These are phyloP conservation scores for Parvularia atlantis DNA, from an alignment of 78 protist genomes.

Conservation along the genomic window DNA sequence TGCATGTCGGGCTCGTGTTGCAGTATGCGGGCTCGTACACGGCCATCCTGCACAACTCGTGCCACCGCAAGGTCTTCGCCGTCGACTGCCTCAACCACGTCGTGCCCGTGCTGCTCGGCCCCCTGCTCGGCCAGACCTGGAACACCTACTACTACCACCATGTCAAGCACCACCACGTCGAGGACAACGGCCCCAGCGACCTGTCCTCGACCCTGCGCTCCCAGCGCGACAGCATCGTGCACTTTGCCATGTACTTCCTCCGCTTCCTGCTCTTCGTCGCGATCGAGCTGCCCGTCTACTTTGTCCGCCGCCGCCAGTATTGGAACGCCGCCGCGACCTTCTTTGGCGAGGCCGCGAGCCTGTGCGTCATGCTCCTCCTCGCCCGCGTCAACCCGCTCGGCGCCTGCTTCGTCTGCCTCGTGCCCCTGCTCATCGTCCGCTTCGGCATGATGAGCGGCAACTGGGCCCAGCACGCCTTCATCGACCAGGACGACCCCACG, in stretches of 20 bases:
- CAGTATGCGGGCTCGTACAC: no score
- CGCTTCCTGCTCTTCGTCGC: not conserved
- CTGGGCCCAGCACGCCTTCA: conserved; percentile 29
- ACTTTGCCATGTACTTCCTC: not conserved
- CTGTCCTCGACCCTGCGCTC: conserved; percentile 2
- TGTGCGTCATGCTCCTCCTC: not conserved
- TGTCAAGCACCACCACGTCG: conserved; percentile 4
- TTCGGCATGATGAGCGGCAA: conserved; percentile 24
- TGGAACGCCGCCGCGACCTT: not conserved
- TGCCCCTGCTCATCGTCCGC: conserved; percentile 3
- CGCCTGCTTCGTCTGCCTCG: not conserved
- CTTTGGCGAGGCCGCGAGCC: not conserved
- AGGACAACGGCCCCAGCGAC: not conserved
- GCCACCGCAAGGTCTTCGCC: no score
- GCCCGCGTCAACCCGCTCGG: not conserved
- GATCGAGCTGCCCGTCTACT: not conserved
- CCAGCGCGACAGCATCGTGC: conserved; percentile 1
- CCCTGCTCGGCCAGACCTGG: conserved; percentile 7
- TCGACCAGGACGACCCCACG: conserved; percentile 6
- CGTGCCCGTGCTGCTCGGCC: conserved; percentile 11
- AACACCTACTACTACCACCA: conserved; percentile 15
- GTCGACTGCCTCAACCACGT: conserved; percentile 5
- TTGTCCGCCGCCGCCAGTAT: not conserved
- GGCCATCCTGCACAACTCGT: no score
- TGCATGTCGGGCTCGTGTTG: no score